Conservation (phyloP, 2,329 filamentous ascomycete genomes). For the Cordyceps pruinosa region DNA sequence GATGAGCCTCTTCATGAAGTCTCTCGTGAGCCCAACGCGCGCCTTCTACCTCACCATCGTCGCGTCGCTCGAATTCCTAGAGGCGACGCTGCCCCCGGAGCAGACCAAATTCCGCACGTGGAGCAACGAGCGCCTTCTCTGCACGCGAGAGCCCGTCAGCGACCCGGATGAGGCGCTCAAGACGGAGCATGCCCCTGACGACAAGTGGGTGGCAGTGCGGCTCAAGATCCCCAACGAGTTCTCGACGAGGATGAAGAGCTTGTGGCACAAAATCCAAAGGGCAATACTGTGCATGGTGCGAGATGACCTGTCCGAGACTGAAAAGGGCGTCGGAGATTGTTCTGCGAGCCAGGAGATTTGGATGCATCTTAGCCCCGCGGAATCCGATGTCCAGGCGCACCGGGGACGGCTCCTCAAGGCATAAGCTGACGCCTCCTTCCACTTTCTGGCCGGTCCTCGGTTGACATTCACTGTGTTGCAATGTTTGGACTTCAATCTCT, state of each 20-base stretch:
- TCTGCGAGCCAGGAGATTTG: conserved; percentile 26
- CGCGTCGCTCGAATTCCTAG: conserved; percentile 55
- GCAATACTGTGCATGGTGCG: conserved; percentile 13
- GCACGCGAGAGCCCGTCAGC: conserved; percentile 31
- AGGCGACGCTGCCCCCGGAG: conserved; percentile 41
- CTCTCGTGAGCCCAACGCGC: conserved; percentile 54
- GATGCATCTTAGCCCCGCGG: conserved; percentile 25
- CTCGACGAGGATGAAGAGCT: conserved; percentile 38
- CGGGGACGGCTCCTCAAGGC: conserved; percentile 3
- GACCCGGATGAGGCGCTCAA: conserved; percentile 38
- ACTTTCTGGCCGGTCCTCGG: neutral
- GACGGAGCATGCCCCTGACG: conserved; percentile 45
- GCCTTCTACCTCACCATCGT: conserved; percentile 58
- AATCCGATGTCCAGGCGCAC: conserved; percentile 19
- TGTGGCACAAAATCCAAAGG: conserved; percentile 32
- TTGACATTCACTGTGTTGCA: neutral
- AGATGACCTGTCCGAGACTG: neutral
- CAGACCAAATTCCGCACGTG: conserved; percentile 44
- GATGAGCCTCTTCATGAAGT: conserved; percentile 53
- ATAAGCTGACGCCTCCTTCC: neutral
- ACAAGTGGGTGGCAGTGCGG: conserved; percentile 51
- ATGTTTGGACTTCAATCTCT: neutral
- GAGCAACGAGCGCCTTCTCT: conserved; percentile 44
- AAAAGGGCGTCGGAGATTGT: neutral
- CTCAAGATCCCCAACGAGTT: conserved; percentile 54